Evolutionary conservation across 352 stramenopile species (phyloP), one percentile per base, ranked within the genome.

Genomic region (Globisporangium polare): DNA sequence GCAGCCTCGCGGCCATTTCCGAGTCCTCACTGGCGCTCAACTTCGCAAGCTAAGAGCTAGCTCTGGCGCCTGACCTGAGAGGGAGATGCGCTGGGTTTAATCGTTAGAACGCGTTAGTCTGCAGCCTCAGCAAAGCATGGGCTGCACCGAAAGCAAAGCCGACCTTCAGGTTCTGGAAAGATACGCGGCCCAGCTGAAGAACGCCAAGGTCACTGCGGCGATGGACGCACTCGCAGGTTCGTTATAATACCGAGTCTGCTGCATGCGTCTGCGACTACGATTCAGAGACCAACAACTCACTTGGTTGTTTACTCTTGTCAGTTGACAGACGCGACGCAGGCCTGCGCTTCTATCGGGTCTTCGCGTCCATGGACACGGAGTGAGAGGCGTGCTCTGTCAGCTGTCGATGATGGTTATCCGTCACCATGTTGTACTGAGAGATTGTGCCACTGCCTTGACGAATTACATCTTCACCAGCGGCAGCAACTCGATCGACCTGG

Each of bases 401-500:
- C 5, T 22, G 12, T 8, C 1, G 46, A 33, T 9, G 22, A 45
- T 56, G 22, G 7, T 22, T 20, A 15, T 53, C 9, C 24, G 47
- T 35, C 29, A 43, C 37, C 37, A 18, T 7, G 3, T 2, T 47
- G 41, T 47, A 18, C 41, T 47, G n/a, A n/a, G n/a, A n/a, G n/a
- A n/a, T n/a, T n/a, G n/a, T n/a, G n/a, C n/a, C n/a, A n/a, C n/a
- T n/a, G n/a, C n/a, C n/a, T n/a, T n/a, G n/a, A n/a, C n/a, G n/a
- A n/a, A n/a, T n/a, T n/a, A n/a, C n/a, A n/a, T n/a, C n/a, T n/a
- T n/a, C n/a, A n/a, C n/a, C n/a, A 12, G 22, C 10, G 65, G 46
- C n/a, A 88, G 75, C 63, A 74, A 81, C 58, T 72, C 75, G n/a
- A 84, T 86, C 33, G 75, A 82, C 45, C 49, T 88, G 35, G 67